phyloP scores from a whole-genome alignment of 345 rosid species.

The Pelargonium nanum region DNA sequence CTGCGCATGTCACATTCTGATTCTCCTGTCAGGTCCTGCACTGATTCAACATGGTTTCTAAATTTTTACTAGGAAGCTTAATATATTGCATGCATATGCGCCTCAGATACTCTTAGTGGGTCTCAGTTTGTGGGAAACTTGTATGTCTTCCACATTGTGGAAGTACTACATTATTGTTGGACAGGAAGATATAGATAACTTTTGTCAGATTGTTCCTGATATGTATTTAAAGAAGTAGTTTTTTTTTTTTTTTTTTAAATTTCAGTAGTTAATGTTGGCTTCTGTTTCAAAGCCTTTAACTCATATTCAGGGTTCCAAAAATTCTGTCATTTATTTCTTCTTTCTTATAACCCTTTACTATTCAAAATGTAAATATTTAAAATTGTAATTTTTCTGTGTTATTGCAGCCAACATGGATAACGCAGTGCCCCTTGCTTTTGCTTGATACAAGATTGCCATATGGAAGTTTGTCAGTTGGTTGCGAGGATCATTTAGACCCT shows the following conservation, averaged over 20 bases:
- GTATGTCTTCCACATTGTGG: neutral
- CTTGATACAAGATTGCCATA: conserved; percentile 95
- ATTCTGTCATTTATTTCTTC: no score
- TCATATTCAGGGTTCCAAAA: neutral
- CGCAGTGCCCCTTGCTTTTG: conserved; percentile 78
- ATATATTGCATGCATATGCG: neutral
- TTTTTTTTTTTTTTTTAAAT: no score
- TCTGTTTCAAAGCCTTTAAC: neutral
- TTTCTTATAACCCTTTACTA: neutral
- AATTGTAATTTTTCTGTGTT: neutral
- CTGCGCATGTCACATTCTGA: no score
- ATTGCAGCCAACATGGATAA: conserved; percentile 85
- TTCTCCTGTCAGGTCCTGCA: no score
- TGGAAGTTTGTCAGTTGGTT: conserved; percentile 79
- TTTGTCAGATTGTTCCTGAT: neutral
- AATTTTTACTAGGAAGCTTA: no score
- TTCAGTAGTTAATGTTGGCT: neutral
- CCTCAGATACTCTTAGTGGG: neutral
- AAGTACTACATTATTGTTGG: neutral
- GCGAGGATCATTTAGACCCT: conserved; percentile 92
- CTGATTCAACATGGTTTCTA: no score
- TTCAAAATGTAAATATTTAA: no score
- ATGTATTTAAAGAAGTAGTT: no score
- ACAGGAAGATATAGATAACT: neutral
- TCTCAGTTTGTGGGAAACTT: neutral